Conservation (phyloP, 768 basidiomycete genomes). For the Panaeolus papilionaceus region DNA sequence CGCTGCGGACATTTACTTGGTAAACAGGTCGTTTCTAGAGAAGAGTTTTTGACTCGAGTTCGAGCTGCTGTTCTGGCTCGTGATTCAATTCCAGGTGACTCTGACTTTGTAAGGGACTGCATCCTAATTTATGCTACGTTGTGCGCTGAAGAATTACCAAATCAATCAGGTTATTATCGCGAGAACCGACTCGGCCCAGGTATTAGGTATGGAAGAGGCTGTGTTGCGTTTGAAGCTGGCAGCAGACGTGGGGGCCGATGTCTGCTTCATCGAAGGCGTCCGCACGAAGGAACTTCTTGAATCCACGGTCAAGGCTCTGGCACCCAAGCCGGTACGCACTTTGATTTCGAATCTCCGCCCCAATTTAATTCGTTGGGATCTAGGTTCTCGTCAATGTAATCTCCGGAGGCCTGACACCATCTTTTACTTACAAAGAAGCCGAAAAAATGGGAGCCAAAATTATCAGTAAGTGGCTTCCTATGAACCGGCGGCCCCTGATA, state of each 20-base stretch:
- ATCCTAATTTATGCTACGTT: neutral
- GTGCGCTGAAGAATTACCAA: neutral
- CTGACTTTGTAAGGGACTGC: slow-evolving; percentile 61
- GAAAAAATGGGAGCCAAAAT: slow-evolving; percentile 76
- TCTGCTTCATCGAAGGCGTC: slow-evolving; percentile 85
- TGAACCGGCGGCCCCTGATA: neutral
- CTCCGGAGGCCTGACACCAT: slow-evolving; percentile 78
- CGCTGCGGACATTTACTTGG: slow-evolving; percentile 81
- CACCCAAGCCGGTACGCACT: slow-evolving; percentile 68
- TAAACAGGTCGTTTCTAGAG: slow-evolving; percentile 80
- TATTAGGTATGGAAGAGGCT: slow-evolving; percentile 82
- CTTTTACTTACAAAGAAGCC: slow-evolving; percentile 75
- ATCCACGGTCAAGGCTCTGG: slow-evolving; percentile 68
- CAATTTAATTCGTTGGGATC: neutral
- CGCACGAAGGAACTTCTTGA: slow-evolving; percentile 69
- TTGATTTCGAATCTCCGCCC: slow-evolving; percentile 31
- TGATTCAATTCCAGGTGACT: slow-evolving; percentile 48
- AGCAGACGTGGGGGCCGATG: slow-evolving; percentile 76
- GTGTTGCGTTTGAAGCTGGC: slow-evolving; percentile 65
- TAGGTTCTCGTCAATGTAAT: slow-evolving; percentile 81
- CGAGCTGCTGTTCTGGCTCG: slow-evolving; percentile 74
- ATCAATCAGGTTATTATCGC: slow-evolving; percentile 66
- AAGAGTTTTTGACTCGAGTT: slow-evolving; percentile 77
- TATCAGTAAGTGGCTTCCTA: slow-evolving; percentile 63
- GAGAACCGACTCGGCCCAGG: slow-evolving; percentile 81